Conservation (phyloP, 2,329 filamentous ascomycete species). For the Fusarium albidum region DNA sequence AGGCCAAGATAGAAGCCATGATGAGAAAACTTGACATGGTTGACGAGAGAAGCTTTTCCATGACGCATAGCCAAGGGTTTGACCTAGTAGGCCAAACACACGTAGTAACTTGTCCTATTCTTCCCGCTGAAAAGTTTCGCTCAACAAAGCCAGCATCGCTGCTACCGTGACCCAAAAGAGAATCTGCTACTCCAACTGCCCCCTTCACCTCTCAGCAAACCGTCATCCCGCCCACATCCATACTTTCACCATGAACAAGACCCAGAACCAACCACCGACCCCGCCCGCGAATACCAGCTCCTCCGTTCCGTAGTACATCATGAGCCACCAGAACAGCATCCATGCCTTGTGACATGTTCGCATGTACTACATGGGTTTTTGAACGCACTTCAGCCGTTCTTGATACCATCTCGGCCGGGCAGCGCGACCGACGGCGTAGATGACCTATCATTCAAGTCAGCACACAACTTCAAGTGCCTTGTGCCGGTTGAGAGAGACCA, state of each 20-base stretch:
- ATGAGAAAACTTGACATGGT: too few relatives aligned
- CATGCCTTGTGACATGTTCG: slow-evolving; percentile 9
- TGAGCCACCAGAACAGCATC: not conserved
- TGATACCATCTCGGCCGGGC: slow-evolving; percentile 8
- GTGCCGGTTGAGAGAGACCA: not conserved
- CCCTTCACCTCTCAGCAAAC: too few relatives aligned
- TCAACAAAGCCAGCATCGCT: too few relatives aligned
- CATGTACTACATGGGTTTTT: slow-evolving; percentile 17
- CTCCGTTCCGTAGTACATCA: not conserved
- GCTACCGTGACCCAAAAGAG: too few relatives aligned
- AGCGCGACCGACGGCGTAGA: slow-evolving; percentile 3
- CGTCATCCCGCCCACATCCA: too few relatives aligned
- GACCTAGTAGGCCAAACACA: too few relatives aligned
- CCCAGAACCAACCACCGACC: not conserved
- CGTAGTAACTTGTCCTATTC: too few relatives aligned
- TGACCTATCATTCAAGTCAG: too few relatives aligned
- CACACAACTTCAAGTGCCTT: too few relatives aligned
- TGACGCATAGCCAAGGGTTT: not conserved
- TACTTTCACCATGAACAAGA: not conserved
- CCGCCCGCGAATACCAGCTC: not conserved
- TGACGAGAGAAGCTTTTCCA: not conserved
- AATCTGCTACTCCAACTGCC: too few relatives aligned
- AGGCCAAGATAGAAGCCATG: too few relatives aligned
- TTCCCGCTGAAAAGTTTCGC: too few relatives aligned
- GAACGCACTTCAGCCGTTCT: not conserved